Evolutionary conservation across 2,329 filamentous ascomycete genomes (phyloP), one percentile per base, ranked within the genome.

Genomic region (Periconia macrospinosa): DNA sequence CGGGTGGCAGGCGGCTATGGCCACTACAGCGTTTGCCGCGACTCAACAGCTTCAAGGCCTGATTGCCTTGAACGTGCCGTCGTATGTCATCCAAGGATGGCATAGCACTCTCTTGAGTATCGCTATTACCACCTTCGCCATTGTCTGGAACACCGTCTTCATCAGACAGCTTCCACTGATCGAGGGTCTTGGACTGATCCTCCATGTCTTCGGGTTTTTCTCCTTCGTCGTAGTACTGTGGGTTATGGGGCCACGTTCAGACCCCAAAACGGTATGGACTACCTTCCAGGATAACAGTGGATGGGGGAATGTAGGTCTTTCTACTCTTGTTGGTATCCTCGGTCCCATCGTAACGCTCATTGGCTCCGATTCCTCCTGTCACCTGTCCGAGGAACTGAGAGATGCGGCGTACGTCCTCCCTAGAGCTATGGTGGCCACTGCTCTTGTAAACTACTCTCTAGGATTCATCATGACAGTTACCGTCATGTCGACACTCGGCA

Each of bases 171-270:
- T 81, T 2, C 79, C 78, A 1, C 57, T 72, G 6, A 63, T 80
- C 41, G 80, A 83, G 58, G 72, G 74, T 1, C 57, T 78, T 10
- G 69, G 77, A 14, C 61, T 81, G 15, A 65, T 78, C 10, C 53
- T 83, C 2, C 80, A 83, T 53, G 62, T 81, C 20, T 59, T 76
- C 15, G 80, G 79, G 2, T 78, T 82, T 57, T 77, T 82, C 54
- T 78, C 75, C 1, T 74, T 81, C 53, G 60, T 82, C 10, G 73
- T 81, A 6, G 3, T 46, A 23, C 23, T 69, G 7, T 63, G 59
- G 63, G 55, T 56, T 18, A 41, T 66, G 13, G 62, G 55, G 5
- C 70, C 75, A 1, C 70, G 68, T n/a, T 67, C 66, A 13, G 59
- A 68, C 3, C 59, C 76, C 0, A 57, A 69, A 14, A 68, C 72